These are phyloP conservation scores for Wickerhamomyces kurtzmanii DNA, from an alignment of 805 yeast species.

Conservation along the genomic window DNA sequence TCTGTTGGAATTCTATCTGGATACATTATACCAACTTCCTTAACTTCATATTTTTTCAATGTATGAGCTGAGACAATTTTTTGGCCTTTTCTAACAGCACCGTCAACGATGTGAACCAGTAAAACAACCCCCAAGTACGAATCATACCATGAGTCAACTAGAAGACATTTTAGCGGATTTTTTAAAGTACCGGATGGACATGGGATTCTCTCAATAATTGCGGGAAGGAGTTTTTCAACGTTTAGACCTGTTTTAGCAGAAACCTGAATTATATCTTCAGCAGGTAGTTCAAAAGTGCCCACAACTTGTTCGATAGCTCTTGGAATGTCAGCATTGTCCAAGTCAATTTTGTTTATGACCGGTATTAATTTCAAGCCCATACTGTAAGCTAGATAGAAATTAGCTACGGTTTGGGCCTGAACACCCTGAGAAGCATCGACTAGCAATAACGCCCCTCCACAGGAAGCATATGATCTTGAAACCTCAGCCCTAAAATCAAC, in stretches of 20 bases:
- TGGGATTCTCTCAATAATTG: constrained; percentile 74
- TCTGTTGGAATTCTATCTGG: constrained; percentile 73
- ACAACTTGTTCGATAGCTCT: constrained; percentile 80
- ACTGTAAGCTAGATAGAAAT: constrained; percentile 82
- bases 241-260: constrained; percentile 89
- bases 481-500: constrained; percentile 95
- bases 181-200: constrained; percentile 51
- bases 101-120: constrained; percentile 80
- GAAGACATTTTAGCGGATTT: constrained; percentile 57
- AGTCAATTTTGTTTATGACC: constrained; percentile 84
- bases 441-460: constrained; percentile 84
- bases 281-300: constrained; percentile 68
- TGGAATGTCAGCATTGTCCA: constrained; percentile 79
- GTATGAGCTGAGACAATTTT: constrained; percentile 74
- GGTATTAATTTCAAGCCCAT: constrained; percentile 78
- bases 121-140: constrained; percentile 85
- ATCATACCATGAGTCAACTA: constrained; percentile 98
- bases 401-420: constrained; percentile 98
- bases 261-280: constrained; percentile 68
- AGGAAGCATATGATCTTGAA: constrained; percentile 87
- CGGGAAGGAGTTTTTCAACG: constrained; percentile 72
- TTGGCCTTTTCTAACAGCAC: constrained; percentile 63
- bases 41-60: constrained; percentile 67
- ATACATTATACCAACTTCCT: constrained; percentile 92
- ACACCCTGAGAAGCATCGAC: constrained; percentile 97